Evolutionary conservation across 2,329 filamentous ascomycete genomes (phyloP), one percentile per base, ranked within the genome.

Genomic region (Ascochyta rabiei): DNA sequence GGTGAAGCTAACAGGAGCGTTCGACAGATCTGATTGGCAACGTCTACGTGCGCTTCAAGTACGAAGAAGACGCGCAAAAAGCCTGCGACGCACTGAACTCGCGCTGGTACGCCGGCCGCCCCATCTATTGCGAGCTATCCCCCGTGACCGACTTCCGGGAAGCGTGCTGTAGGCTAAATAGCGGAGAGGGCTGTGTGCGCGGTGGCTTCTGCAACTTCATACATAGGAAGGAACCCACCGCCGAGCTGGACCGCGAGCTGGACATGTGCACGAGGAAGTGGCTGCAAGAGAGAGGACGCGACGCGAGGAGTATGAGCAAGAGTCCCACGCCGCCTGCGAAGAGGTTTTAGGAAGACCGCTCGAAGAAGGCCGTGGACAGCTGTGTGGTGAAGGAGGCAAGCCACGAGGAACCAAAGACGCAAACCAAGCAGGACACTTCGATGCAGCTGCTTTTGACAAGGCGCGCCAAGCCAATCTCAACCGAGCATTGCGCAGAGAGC

Each of bases 181-280:
- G 86, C 34, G 95, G 95, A 59, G 95, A 98, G 77, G 95, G 95
- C 39, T 99, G 95, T 77, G 92, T 96, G 38, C 85, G 95, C 62
- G 95, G 93, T 60, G 95, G 95, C 28, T 98, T 98, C 81, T 99
- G 95, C 84, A 99, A 99, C 77, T 99, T 99, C 77, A 99, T 99
- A 63, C 95, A 99, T 76, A 86, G 95, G 72, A 99, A 99, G 82
- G 95, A 98, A 74, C 95, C 95, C 4, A 86, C 85, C 65, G 82
- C 91, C 10, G 93, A 98, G 79, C 81, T 99, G 67, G 95, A 99
- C 59, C 81, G 89, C 61, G 95, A 99, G 66, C 77, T 99, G 66
- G 87, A 89, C 60, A 83, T 98, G 65, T 86, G 86, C 68, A 98
- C 93, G 60, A 96, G 96, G 85, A 98, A 98, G 83, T 98, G 93